These are phyloP conservation scores for Leptomonas pyrrhocoris DNA, from an alignment of 208 protist genomes.

Conservation along the genomic window DNA sequence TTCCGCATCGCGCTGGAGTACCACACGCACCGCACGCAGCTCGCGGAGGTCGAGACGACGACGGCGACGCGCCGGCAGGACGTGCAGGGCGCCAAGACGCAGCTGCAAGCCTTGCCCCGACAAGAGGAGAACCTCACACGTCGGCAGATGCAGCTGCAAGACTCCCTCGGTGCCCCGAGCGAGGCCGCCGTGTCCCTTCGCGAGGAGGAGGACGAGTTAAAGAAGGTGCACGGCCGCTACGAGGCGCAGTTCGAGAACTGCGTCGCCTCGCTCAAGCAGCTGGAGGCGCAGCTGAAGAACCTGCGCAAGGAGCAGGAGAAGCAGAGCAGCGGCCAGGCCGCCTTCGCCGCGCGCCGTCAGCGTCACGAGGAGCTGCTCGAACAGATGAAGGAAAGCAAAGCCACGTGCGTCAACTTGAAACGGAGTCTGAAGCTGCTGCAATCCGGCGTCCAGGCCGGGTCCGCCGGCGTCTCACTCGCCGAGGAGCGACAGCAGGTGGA, in stretches of 20 bases:
- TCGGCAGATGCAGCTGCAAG: slow-evolving; percentile 62
- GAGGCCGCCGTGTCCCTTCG: slow-evolving; percentile 64
- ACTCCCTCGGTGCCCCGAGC: slow-evolving; percentile 46
- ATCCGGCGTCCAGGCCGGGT: slow-evolving; percentile 80
- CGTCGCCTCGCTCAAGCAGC: slow-evolving; percentile 48
- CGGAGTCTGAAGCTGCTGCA: slow-evolving; percentile 70
- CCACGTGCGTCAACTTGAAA: slow-evolving; percentile 68
- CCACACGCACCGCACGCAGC: slow-evolving; percentile 43
- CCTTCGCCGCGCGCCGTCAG: slow-evolving; percentile 48
- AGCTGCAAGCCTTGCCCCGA: slow-evolving; percentile 53
- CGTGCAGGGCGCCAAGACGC: slow-evolving; percentile 44
- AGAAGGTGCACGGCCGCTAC: slow-evolving; percentile 52
- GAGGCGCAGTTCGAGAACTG: slow-evolving; percentile 47
- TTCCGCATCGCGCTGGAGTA: slow-evolving; percentile 84
- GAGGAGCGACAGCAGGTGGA: slow-evolving; percentile 77
- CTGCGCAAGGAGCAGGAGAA: slow-evolving; percentile 62
- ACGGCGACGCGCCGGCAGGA: slow-evolving; percentile 14
- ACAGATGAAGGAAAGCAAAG: slow-evolving; percentile 51
- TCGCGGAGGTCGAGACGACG: slow-evolving; percentile 28
- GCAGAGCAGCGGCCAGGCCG: slow-evolving; percentile 40
- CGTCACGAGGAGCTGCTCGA: slow-evolving; percentile 50
- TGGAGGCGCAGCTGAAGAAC: slow-evolving; percentile 47
- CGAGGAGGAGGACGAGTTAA: slow-evolving; percentile 68
- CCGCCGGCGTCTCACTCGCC: slow-evolving; percentile 76
- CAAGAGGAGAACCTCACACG: slow-evolving; percentile 63